Percentiles rank a stretch among this genome's conserved stretches.
phyloP scores from a whole-genome alignment of 352 stramenopile genomes.

The Halophytophthora polymorphica region DNA sequence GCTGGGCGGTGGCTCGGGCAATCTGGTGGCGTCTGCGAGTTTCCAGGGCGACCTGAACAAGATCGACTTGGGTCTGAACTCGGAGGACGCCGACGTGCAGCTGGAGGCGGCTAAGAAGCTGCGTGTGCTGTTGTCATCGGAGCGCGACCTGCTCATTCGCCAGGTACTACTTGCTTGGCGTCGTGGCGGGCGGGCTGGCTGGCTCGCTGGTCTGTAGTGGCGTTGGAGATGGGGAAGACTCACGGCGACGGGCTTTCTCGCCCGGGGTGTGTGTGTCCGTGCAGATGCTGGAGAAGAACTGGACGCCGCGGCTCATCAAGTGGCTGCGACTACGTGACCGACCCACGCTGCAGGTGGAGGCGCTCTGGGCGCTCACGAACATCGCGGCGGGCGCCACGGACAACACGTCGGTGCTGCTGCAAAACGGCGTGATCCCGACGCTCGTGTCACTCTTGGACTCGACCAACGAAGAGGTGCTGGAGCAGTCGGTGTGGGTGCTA shows the following conservation, averaged over 20 bases:
- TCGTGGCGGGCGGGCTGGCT: not conserved
- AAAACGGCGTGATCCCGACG: constrained; percentile 90
- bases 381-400: constrained; percentile 91
- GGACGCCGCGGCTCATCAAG: constrained; percentile 83
- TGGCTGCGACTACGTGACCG: constrained; percentile 77
- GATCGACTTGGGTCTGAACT: constrained; percentile 77
- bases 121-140: constrained; percentile 77
- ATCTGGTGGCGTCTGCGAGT: constrained; percentile 41
- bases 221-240: constrained; percentile 7
- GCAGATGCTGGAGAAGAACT: constrained; percentile 89
- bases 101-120: constrained; percentile 86
- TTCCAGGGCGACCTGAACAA: constrained; percentile 84
- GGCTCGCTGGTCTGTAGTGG: constrained; percentile 1
- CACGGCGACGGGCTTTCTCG: not conserved
- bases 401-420: constrained; percentile 90
- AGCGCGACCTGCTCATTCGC: constrained; percentile 82
- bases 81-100: constrained; percentile 78
- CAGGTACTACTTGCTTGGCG: constrained; percentile 41
- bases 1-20: constrained; percentile 13
- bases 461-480: constrained; percentile 90
- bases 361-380: constrained; percentile 94
- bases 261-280: constrained; percentile 3
- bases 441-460: constrained; percentile 90
- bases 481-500: constrained; percentile 93
- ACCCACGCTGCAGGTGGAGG: constrained; percentile 89